Conservation (phyloP, 2,329 filamentous ascomycete species). For the Tolypocladium nubicola region DNA sequence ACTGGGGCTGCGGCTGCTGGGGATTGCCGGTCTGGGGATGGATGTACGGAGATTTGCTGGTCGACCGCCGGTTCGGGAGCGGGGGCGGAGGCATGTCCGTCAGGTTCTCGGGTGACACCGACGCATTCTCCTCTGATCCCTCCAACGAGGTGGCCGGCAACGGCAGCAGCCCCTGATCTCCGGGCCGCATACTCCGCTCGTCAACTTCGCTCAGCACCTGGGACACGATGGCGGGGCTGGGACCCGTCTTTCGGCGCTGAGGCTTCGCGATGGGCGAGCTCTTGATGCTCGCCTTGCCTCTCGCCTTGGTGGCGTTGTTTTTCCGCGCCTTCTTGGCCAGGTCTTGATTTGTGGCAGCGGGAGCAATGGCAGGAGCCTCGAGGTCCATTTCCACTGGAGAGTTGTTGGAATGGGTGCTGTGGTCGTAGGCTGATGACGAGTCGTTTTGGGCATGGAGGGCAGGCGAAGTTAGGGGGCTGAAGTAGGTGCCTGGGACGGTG, state of each 20-base stretch:
- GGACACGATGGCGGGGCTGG: slow-evolving; percentile 45
- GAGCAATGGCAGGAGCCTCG: slow-evolving; percentile 27
- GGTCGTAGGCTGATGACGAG: slow-evolving; percentile 31
- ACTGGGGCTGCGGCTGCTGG: slow-evolving; percentile 11
- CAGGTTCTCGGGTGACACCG: slow-evolving; percentile 52
- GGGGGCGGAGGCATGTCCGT: slow-evolving; percentile 59
- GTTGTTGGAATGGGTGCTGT: slow-evolving; percentile 33
- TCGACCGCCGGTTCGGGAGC: slow-evolving; percentile 53
- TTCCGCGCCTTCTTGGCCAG: slow-evolving; percentile 41
- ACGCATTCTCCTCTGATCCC: slow-evolving; percentile 53
- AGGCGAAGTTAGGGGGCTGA: slow-evolving; percentile 74
- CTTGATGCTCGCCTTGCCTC: slow-evolving; percentile 43
- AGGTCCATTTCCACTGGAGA: slow-evolving; percentile 49
- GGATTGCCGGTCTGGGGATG: slow-evolving; percentile 35
- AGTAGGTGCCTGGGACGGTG: slow-evolving; percentile 60
- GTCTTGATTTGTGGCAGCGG: slow-evolving; percentile 32
- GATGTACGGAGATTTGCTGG: slow-evolving; percentile 58
- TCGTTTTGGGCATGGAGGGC: slow-evolving; percentile 65
- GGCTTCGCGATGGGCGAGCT: slow-evolving; percentile 67
- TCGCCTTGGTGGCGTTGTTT: slow-evolving; percentile 40
- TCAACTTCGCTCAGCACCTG: slow-evolving; percentile 45
- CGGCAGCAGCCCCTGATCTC: slow-evolving; percentile 25
- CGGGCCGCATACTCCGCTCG: slow-evolving; percentile 22
- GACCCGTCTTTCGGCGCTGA: slow-evolving; percentile 39
- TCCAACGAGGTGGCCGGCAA: slow-evolving; percentile 33